Conservation (phyloP, 2,329 filamentous ascomycete species). For the Penicillium verrucosum region DNA sequence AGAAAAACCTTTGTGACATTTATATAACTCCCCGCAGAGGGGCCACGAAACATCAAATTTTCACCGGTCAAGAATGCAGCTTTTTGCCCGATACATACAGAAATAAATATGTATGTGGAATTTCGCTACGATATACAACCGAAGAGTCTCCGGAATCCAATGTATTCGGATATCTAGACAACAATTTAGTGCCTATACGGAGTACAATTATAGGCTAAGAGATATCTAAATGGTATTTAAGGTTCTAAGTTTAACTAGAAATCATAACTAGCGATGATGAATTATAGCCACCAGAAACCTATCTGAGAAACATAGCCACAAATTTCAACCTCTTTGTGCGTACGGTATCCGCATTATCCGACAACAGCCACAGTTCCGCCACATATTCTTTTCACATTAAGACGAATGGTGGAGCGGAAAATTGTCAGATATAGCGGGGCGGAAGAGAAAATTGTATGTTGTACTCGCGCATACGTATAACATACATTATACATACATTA, state of each 20-base stretch:
- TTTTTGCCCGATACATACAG: constrained; percentile 3
- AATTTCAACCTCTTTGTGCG: constrained; percentile 8
- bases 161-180: neutral
- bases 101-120: neutral
- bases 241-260: neutral
- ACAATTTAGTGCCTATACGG: neutral
- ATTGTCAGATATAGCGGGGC: constrained; percentile 18
- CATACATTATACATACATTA: neutral
- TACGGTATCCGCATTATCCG: constrained; percentile 23
- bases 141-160: neutral
- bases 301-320: neutral
- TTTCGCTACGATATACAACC: neutral
- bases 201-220: neutral
- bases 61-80: constrained; percentile 16
- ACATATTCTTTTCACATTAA: constrained; percentile 12
- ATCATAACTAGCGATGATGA: neutral
- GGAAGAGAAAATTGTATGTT: neutral
- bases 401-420: constrained; percentile 16
- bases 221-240: neutral
- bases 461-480: neutral
- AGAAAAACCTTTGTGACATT: constrained; percentile 19
- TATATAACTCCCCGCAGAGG: constrained; percentile 23
- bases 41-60: constrained; percentile 16
- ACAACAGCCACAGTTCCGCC: constrained; percentile 10
- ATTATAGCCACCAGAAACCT: neutral